Conservation (phyloP, 768 basidiomycete species). For the Chiua virens region DNA sequence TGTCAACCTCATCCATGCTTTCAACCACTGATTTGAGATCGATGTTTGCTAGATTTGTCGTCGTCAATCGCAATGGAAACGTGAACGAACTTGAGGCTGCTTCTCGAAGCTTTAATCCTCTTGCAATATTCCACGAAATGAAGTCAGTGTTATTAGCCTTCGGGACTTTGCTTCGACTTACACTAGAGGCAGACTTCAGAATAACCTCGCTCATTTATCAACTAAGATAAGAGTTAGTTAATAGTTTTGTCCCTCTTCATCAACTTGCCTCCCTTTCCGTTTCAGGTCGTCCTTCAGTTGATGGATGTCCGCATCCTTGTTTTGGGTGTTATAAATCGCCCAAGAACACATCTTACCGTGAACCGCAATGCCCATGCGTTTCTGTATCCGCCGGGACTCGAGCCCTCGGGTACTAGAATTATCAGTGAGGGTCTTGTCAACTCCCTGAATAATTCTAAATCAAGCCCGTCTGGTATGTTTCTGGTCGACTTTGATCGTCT, state of each 20-base stretch:
- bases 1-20: not conserved
- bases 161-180: conserved; percentile 1
- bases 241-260: not conserved
- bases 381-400: conserved; percentile 68
- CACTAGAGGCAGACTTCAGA: conserved; percentile 58
- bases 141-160: conserved; percentile 48
- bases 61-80: conserved; percentile 72
- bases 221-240: conserved; percentile 62
- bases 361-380: conserved; percentile 71
- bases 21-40: not conserved
- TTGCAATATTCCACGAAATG: conserved; percentile 69
- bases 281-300: conserved; percentile 66
- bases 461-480: conserved; percentile 2
- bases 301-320: conserved; percentile 72
- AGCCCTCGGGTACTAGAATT: conserved; percentile 21
- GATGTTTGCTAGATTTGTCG: conserved; percentile 54
- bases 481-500: not conserved
- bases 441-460: conserved; percentile 3
- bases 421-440: conserved; percentile 1
- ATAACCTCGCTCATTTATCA: conserved; percentile 63
- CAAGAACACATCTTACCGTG: conserved; percentile 53
- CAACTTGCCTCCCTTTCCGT: conserved; percentile 4
- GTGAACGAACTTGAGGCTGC: conserved; percentile 69
- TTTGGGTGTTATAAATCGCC: conserved; percentile 62
- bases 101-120: conserved; percentile 68